Percentiles rank a stretch among this genome's conserved stretches.
phyloP scores from a whole-genome alignment of 441 rosid genomes.

The Croton setiger region DNA sequence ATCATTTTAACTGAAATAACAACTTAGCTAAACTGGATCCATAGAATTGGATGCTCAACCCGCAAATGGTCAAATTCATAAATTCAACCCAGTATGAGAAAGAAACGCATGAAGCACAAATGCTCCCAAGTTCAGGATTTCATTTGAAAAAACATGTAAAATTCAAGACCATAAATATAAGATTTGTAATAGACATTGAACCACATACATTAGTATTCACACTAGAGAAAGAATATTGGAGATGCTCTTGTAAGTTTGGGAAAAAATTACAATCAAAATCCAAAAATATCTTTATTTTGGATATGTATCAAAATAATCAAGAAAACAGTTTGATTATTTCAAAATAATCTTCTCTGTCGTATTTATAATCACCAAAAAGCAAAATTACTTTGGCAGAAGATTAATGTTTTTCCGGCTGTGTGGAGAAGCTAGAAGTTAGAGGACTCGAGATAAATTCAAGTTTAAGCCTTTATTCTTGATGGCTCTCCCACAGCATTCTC shows the following conservation, averaged over 20 bases:
- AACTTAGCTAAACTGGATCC: too few relatives aligned
- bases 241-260: not conserved
- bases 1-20: too few relatives aligned
- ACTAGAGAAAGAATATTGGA: too few relatives aligned
- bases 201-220: too few relatives aligned
- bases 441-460: not conserved
- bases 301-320: not conserved
- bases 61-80: too few relatives aligned
- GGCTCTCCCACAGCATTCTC: slow-evolving; percentile 62
- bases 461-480: slow-evolving; percentile 39
- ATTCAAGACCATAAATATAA: too few relatives aligned
- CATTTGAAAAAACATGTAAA: too few relatives aligned
- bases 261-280: not conserved
- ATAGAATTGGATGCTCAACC: too few relatives aligned
- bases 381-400: not conserved
- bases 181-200: too few relatives aligned
- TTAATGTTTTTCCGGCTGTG: not conserved
- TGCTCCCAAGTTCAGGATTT: too few relatives aligned
- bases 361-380: not conserved
- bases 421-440: slow-evolving; percentile 2
- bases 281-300: not conserved
- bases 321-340: not conserved
- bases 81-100: too few relatives aligned
- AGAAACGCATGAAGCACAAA: too few relatives aligned
- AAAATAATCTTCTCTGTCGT: not conserved